phyloP scores from a whole-genome alignment of 169 alveolate genomes.

The Plasmodium relictum region DNA sequence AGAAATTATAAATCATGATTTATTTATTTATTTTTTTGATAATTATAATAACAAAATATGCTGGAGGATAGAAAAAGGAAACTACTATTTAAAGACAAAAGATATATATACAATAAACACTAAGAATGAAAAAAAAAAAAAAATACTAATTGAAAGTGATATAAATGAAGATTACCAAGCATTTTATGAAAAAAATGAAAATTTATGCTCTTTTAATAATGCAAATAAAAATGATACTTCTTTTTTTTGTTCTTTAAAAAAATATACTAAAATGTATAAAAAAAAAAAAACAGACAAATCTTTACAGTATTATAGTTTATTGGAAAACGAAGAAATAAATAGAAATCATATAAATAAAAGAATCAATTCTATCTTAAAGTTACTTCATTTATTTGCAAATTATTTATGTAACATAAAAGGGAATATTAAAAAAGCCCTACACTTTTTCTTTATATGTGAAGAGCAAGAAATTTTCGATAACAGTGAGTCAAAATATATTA shows the following conservation, averaged over 20 bases:
- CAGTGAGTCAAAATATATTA: slow-evolving; percentile 5
- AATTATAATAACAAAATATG: slow-evolving; percentile 55
- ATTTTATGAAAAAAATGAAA: slow-evolving; percentile 5
- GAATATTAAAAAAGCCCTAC: slow-evolving; percentile 8
- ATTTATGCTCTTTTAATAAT: slow-evolving; percentile 7
- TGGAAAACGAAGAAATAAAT: slow-evolving; percentile 5
- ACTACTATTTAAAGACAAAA: slow-evolving; percentile 20
- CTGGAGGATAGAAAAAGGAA: slow-evolving; percentile 58
- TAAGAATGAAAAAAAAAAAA: background rate
- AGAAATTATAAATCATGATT: slow-evolving; percentile 42
- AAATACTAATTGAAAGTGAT: background rate
- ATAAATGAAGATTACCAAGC: background rate
- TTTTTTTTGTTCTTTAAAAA: slow-evolving; percentile 5
- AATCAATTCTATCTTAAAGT: slow-evolving; percentile 21
- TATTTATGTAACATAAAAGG: slow-evolving; percentile 21
- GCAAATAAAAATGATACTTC: slow-evolving; percentile 19
- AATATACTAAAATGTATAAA: no score
- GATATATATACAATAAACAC: background rate
- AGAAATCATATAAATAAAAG: slow-evolving; percentile 4
- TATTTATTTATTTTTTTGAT: slow-evolving; percentile 67
- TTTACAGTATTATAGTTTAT: background rate
- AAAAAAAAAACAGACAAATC: slow-evolving; percentile 22
- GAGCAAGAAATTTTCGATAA: background rate
- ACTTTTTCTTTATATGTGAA: slow-evolving; percentile 27
- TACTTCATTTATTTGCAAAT: slow-evolving; percentile 8